These are phyloP conservation scores for Triticum turgidum DNA, from an alignment of 176 grass and related monocot species.

Conservation along the genomic window DNA sequence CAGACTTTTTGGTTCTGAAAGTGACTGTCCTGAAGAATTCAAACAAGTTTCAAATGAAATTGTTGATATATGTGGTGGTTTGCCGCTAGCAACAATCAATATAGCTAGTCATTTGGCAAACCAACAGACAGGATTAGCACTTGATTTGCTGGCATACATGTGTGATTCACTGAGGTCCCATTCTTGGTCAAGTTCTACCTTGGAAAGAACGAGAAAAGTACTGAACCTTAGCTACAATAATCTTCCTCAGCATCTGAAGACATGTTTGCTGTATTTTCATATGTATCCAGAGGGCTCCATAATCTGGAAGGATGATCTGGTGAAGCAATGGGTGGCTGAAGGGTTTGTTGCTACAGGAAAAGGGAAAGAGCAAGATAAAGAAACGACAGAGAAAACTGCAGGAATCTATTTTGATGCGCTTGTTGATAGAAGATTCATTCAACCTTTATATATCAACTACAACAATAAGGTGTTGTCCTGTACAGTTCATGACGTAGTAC, in stretches of 20 bases:
- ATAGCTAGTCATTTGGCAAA: neutral
- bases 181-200: neutral
- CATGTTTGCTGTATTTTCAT: neutral
- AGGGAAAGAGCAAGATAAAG: too few species aligned
- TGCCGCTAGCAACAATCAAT: neutral
- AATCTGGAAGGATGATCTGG: neutral
- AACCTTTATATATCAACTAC: neutral
- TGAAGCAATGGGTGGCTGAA: neutral
- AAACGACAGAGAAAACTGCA: neutral
- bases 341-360: too few species aligned
- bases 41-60: neutral
- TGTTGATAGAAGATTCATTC: neutral
- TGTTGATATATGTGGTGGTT: neutral
- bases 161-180: neutral
- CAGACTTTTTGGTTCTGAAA: neutral
- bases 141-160: neutral
- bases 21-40: neutral
- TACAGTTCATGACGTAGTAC: neutral
- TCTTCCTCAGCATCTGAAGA: neutral
- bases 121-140: fast-evolving
- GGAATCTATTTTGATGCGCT: neutral
- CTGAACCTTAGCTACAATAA: neutral
- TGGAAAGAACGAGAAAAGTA: neutral
- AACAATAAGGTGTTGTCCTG: neutral
- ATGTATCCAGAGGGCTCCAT: neutral